A percentile compares a stretch with the other conserved stretches of the same genome.
Evolutionary conservation across 495 filamentous ascomycete genomes (phyloP).

Genomic region (Neurospora africana): DNA sequence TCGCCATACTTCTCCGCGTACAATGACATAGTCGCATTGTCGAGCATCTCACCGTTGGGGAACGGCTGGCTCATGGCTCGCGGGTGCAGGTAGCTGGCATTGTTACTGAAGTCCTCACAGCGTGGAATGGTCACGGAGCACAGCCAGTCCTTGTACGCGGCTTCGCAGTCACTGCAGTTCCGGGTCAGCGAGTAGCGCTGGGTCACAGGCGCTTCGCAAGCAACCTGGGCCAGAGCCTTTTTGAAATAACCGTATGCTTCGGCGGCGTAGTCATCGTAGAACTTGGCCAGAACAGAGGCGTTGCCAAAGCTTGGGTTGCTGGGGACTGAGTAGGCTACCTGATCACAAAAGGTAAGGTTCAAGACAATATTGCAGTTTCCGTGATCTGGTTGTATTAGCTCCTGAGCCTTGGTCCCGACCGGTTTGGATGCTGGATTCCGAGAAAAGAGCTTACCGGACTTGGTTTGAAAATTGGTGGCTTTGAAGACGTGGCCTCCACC

Average conservation of each 20-base stretch:
- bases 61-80: conserved; percentile 61
- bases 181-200: conserved; percentile 70
- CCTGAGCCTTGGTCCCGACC: neutral
- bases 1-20: conserved; percentile 17
- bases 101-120: conserved; percentile 68
- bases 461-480: conserved; percentile 60
- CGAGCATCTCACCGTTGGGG: conserved; percentile 56
- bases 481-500: conserved; percentile 65
- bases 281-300: conserved; percentile 40
- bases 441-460: conserved; percentile 47
- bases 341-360: conserved; percentile 72
- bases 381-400: conserved; percentile 9
- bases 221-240: conserved; percentile 70
- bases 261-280: conserved; percentile 59
- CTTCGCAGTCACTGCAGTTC: conserved; percentile 62
- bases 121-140: conserved; percentile 87
- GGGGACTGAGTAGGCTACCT: conserved; percentile 85
- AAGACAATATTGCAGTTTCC: conserved; percentile 74
- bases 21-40: conserved; percentile 15
- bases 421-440: neutral
- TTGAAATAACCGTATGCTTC: conserved; percentile 61
- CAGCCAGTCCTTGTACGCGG: conserved; percentile 85
- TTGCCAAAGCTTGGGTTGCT: conserved; percentile 54
- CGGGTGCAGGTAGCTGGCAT: conserved; percentile 44
- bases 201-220: conserved; percentile 61